Percentiles rank a stretch among this genome's conserved stretches.
These are phyloP conservation scores for Penicillium parvum DNA, from an alignment of 495 filamentous ascomycete genomes.

Conservation along the genomic window DNA sequence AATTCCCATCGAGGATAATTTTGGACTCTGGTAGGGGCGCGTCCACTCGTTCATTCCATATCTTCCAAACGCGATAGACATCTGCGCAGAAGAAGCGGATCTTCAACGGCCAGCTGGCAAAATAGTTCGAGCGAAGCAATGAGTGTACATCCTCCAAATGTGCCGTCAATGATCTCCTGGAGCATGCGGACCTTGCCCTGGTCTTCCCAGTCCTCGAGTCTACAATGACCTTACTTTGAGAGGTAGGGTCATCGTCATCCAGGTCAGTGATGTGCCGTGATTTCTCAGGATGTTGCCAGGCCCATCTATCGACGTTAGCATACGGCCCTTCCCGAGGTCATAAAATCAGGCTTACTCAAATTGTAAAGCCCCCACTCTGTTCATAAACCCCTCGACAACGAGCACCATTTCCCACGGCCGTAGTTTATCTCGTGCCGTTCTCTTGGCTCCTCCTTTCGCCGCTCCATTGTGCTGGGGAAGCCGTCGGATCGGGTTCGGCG, in stretches of 20 bases:
- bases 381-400: constrained; percentile 85
- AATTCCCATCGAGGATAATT: constrained; percentile 53
- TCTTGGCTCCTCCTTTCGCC: constrained; percentile 69
- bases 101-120: constrained; percentile 74
- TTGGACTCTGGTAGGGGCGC: constrained; percentile 47
- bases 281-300: constrained; percentile 76
- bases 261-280: constrained; percentile 66
- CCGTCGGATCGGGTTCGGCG: constrained; percentile 76
- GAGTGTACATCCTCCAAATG: constrained; percentile 73
- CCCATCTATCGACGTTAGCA: constrained; percentile 61
- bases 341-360: constrained; percentile 70
- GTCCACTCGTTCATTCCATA: constrained; percentile 49
- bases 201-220: constrained; percentile 18
- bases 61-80: constrained; percentile 62
- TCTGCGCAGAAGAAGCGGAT: constrained; percentile 76
- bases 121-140: constrained; percentile 71
- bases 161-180: constrained; percentile 53
- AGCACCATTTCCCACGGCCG: constrained; percentile 93
- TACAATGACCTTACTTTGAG: constrained; percentile 2
- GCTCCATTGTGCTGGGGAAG: constrained; percentile 87
- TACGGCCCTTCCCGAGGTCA: neutral
- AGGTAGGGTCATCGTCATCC: constrained; percentile 37
- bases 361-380: constrained; percentile 79
- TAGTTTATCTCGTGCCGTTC: constrained; percentile 60
- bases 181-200: constrained; percentile 38